Percentiles rank a stretch among this genome's conserved stretches.
phyloP scores from a whole-genome alignment of 176 grass and related monocot genomes.

The Aegilops tauschii region DNA sequence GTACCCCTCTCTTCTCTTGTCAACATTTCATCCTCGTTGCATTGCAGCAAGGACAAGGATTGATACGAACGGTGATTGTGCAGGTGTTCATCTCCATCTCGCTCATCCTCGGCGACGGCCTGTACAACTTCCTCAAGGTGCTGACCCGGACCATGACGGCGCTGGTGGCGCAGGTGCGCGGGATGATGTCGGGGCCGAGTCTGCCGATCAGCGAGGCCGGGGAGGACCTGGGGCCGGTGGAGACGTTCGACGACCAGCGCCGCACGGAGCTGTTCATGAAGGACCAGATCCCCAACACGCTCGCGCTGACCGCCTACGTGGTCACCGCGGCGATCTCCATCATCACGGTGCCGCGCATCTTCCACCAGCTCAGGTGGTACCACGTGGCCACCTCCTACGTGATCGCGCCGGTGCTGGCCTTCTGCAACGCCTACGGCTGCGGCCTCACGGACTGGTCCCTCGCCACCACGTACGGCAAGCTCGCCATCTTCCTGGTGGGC shows the following conservation, averaged over 20 bases:
- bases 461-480: conserved; percentile 11
- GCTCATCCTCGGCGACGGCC: conserved; percentile 71
- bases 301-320: conserved; percentile 26
- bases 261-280: conserved; percentile 55
- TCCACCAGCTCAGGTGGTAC: conserved; percentile 16
- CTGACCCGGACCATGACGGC: conserved; percentile 37
- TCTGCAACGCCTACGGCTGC: conserved; percentile 73
- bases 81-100: conserved; percentile 77
- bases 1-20: neutral
- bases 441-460: conserved; percentile 11
- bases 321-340: neutral
- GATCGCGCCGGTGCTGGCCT: conserved; percentile 54
- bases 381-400: conserved; percentile 14
- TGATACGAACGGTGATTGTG: neutral
- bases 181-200: conserved; percentile 33
- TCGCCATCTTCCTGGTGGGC: neutral
- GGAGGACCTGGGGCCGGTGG: neutral
- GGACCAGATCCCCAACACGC: conserved; percentile 65
- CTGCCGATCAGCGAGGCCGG: conserved; percentile 20
- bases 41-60: too few species aligned
- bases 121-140: conserved; percentile 82
- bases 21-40: neutral
- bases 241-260: conserved; percentile 56
- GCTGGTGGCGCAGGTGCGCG: conserved; percentile 35
- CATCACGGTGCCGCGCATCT: conserved; percentile 7